Conservation (phyloP, 768 basidiomycete species). For the Trichaptum fuscoviolaceum region DNA sequence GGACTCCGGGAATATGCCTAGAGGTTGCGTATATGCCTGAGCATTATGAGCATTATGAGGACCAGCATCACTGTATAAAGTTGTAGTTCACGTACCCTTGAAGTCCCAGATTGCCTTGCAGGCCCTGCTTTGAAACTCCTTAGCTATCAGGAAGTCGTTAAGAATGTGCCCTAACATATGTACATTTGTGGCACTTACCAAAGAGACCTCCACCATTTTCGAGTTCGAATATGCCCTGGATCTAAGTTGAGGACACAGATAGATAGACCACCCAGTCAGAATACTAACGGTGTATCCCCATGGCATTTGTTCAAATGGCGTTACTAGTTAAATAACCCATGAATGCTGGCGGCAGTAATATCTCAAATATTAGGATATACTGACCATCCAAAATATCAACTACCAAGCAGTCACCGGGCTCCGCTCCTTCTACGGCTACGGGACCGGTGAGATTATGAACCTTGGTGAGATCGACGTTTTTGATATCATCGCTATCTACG, state of each 20-base stretch:
- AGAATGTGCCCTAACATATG: not conserved
- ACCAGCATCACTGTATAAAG: not conserved
- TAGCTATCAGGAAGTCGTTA: constrained; percentile 29
- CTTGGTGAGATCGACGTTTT: constrained; percentile 56
- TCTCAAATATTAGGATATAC: constrained; percentile 6
- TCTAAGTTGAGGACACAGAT: not conserved
- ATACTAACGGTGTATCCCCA: constrained; percentile 69
- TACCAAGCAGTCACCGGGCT: constrained; percentile 74
- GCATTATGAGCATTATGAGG: constrained; percentile 2
- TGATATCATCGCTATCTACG: constrained; percentile 61
- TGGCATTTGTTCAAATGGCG: constrained; percentile 68
- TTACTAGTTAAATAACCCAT: constrained; percentile 37
- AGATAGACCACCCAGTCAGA: not conserved
- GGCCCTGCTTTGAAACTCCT: constrained; percentile 64
- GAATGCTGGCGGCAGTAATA: not conserved
- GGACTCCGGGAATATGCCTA: constrained; percentile 73
- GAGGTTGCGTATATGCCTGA: constrained; percentile 71
- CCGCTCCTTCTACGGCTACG: constrained; percentile 66
- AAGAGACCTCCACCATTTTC: constrained; percentile 71
- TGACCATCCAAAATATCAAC: constrained; percentile 75
- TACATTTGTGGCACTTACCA: constrained; percentile 31
- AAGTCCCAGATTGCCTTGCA: constrained; percentile 82
- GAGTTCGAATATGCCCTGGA: constrained; percentile 67
- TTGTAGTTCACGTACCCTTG: constrained; percentile 35
- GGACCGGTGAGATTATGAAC: constrained; percentile 77